phyloP scores from a whole-genome alignment of 2,329 filamentous ascomycete genomes.

The Penicillium verrucosum region DNA sequence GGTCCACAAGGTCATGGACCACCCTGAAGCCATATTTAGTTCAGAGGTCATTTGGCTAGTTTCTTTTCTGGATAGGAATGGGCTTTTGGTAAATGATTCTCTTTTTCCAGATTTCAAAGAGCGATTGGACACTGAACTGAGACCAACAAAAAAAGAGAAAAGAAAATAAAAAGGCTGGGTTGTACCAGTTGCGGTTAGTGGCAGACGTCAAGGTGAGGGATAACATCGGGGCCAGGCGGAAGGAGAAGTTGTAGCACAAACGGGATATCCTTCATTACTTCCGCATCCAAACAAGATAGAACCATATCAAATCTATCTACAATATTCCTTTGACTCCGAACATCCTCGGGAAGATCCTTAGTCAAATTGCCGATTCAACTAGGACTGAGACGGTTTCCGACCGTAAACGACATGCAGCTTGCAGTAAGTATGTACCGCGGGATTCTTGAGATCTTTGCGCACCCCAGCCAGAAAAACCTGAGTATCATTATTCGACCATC shows the following conservation, averaged over 20 bases:
- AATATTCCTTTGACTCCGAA: background rate
- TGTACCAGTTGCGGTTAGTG: background rate
- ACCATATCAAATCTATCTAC: background rate
- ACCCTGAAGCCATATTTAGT: slow-evolving; percentile 6
- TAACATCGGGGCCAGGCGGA: background rate
- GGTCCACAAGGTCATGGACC: slow-evolving; percentile 1
- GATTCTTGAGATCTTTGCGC: slow-evolving; percentile 38
- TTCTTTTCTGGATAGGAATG: background rate
- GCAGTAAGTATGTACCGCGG: slow-evolving; percentile 37
- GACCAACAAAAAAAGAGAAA: background rate
- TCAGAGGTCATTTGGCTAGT: background rate
- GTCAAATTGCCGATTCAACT: slow-evolving; percentile 27
- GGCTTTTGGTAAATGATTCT: background rate
- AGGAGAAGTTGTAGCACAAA: background rate
- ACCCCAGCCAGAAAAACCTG: slow-evolving; percentile 39
- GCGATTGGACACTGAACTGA: background rate
- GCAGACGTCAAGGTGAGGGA: background rate
- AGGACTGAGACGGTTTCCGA: slow-evolving; percentile 31
- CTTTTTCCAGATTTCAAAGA: background rate
- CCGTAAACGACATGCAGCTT: slow-evolving; percentile 33
- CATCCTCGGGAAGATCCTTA: slow-evolving; percentile 1
- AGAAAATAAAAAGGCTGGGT: background rate
- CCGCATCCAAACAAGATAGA: background rate
- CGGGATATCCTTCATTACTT: background rate
- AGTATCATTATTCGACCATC: slow-evolving; percentile 39